Conservation (phyloP, 2,329 filamentous ascomycete species). For the Sporothrix brasiliensis region DNA sequence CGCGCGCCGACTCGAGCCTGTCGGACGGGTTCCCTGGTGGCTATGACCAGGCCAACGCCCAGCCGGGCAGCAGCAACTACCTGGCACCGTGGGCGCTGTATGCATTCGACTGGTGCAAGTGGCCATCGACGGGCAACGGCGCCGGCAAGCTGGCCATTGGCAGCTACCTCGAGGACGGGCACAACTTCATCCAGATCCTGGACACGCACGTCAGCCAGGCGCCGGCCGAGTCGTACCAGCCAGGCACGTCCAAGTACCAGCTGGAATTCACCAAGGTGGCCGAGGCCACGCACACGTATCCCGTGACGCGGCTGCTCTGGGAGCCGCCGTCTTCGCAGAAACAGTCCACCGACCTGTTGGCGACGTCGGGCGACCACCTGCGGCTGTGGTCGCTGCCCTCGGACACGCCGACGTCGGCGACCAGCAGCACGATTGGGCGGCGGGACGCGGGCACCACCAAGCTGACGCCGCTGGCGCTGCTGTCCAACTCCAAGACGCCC, state of each 20-base stretch:
- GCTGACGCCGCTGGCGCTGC: slow-evolving; percentile 84
- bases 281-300: slow-evolving; percentile 96
- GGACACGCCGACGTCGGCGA: slow-evolving; percentile 59
- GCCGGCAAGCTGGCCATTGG: slow-evolving; percentile 93
- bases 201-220: slow-evolving; percentile 79
- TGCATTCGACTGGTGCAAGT: slow-evolving; percentile 99
- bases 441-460: slow-evolving; percentile 69
- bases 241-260: slow-evolving; percentile 71
- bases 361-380: slow-evolving; percentile 92
- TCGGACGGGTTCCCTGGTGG: slow-evolving; percentile 69
- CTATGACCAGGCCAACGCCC: slow-evolving; percentile 67
- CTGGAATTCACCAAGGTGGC: slow-evolving; percentile 92
- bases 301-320: slow-evolving; percentile 93
- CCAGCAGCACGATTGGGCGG: slow-evolving; percentile 50
- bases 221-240: slow-evolving; percentile 67
- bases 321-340: slow-evolving; percentile 94
- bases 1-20: slow-evolving; percentile 78
- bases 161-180: slow-evolving; percentile 95
- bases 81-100: slow-evolving; percentile 94
- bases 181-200: slow-evolving; percentile 99
- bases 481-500: slow-evolving; percentile 97
- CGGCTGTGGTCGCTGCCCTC: slow-evolving; percentile 89
- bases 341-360: slow-evolving; percentile 89
- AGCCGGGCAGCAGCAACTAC: slow-evolving; percentile 84
- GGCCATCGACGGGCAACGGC: slow-evolving; percentile 77